These are phyloP conservation scores for Taxillus chinensis DNA, from an alignment of 164 flowering plant species.

Conservation along the genomic window DNA sequence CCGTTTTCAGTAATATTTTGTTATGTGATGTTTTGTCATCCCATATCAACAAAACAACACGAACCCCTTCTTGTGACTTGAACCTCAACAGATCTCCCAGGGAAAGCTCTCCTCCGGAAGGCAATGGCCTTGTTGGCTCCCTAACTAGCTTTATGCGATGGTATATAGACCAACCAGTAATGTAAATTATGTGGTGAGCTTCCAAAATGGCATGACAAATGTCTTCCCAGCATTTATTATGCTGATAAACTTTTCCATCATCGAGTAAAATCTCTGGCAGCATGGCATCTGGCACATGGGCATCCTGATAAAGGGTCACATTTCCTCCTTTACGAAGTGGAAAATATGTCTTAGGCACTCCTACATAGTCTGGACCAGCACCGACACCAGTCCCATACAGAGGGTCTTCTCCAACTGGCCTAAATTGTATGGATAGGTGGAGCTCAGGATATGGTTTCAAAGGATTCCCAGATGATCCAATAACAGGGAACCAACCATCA, in stretches of 20 bases:
- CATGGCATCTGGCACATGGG: constrained; percentile 41
- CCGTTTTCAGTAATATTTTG: constrained; percentile 47
- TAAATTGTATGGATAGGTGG: constrained; percentile 40
- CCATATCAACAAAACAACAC: constrained; percentile 55
- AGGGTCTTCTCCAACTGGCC: constrained; percentile 38
- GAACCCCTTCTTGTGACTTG: constrained; percentile 65
- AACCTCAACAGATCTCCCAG: constrained; percentile 59
- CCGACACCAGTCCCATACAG: constrained; percentile 43
- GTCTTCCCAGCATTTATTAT: constrained; percentile 61
- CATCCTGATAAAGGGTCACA: constrained; percentile 71
- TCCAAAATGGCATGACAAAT: constrained; percentile 65
- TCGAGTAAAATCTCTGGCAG: constrained; percentile 49
- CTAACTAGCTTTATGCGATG: constrained; percentile 53
- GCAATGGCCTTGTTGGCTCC: constrained; percentile 52
- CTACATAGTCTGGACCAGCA: constrained; percentile 33
- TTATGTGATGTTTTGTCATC: constrained; percentile 74
- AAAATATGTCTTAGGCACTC: constrained; percentile 56
- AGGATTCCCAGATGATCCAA: constrained; percentile 26
- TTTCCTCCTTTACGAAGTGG: constrained; percentile 55
- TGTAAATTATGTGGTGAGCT: constrained; percentile 52
- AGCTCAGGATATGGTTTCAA: constrained; percentile 41
- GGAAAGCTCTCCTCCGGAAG: constrained; percentile 47
- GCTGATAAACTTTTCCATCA: constrained; percentile 35
- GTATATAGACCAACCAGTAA: constrained; percentile 59
- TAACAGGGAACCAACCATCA: constrained; percentile 53